Conservation (phyloP, 169 alveolate genomes). For the Plasmodium chabaudi region DNA sequence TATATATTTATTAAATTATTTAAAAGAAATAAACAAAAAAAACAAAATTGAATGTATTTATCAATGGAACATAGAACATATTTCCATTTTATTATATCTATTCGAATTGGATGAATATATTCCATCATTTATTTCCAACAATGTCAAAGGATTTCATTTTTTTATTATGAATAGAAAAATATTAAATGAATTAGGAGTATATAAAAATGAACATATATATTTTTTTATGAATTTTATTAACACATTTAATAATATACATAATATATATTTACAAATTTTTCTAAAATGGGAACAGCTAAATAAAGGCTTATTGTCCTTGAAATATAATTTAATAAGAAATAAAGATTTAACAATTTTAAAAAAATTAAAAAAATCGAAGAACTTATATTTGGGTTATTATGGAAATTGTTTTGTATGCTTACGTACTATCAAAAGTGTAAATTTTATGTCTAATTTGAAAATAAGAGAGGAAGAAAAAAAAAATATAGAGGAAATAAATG, state of each 20-base stretch:
- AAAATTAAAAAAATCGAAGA: not conserved
- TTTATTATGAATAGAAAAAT: slow-evolving; percentile 21
- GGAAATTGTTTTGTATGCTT: slow-evolving; percentile 17
- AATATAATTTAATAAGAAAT: slow-evolving; percentile 11
- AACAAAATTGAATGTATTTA: slow-evolving; percentile 50
- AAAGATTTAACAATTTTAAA: slow-evolving; percentile 28
- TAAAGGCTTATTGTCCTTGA: slow-evolving; percentile 2
- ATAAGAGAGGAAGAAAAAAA: not conserved
- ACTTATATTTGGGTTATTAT: slow-evolving; percentile 30
- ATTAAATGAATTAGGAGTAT: slow-evolving; percentile 33
- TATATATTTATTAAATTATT: slow-evolving; percentile 7
- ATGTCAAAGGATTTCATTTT: slow-evolving; percentile 55
- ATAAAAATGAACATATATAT: slow-evolving; percentile 31
- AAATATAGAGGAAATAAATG: not conserved
- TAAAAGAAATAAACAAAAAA: slow-evolving; percentile 35
- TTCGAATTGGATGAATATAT: slow-evolving; percentile 41
- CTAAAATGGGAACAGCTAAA: slow-evolving; percentile 3
- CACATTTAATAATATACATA: slow-evolving; percentile 44
- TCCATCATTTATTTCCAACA: slow-evolving; percentile 12
- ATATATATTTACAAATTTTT: slow-evolving; percentile 33
- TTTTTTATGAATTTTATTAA: slow-evolving; percentile 48
- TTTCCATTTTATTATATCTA: slow-evolving; percentile 20
- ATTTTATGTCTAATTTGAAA: not conserved
- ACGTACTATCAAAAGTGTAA: not conserved
- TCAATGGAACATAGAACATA: slow-evolving; percentile 41